These are phyloP conservation scores for Onygenales sp. DNA, from an alignment of 2,329 filamentous ascomycete species.

Conservation along the genomic window DNA sequence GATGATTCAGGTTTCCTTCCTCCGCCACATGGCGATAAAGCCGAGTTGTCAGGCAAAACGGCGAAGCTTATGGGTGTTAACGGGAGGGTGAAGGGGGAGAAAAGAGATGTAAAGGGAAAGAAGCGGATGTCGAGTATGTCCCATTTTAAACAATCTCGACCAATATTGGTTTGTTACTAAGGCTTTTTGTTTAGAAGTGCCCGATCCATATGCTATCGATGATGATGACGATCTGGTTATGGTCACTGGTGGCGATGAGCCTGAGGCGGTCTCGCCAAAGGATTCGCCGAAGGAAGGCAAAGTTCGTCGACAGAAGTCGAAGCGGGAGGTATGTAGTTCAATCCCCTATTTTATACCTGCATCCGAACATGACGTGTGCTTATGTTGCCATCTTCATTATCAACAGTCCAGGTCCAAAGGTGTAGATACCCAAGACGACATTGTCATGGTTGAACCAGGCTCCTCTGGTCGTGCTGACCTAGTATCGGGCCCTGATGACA, in stretches of 20 bases:
- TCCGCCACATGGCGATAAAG: slow-evolving; percentile 55
- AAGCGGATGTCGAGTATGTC: slow-evolving; percentile 2
- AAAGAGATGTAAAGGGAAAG: slow-evolving; percentile 21
- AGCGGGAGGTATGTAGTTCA: slow-evolving; percentile 24
- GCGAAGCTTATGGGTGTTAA: slow-evolving; percentile 63
- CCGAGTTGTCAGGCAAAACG: slow-evolving; percentile 62
- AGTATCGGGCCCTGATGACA: slow-evolving; percentile 40
- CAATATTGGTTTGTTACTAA: neutral
- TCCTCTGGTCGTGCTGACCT: slow-evolving; percentile 36
- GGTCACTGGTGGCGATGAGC: slow-evolving; percentile 40
- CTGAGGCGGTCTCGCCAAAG: slow-evolving; percentile 21
- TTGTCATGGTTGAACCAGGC: slow-evolving; percentile 45
- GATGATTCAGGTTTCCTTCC: slow-evolving; percentile 55
- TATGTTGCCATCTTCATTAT: slow-evolving; percentile 5
- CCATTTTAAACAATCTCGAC: neutral
- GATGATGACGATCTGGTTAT: slow-evolving; percentile 57
- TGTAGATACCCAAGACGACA: slow-evolving; percentile 36
- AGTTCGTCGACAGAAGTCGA: slow-evolving; percentile 23
- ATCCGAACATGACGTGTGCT: slow-evolving; percentile 4
- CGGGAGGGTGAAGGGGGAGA: slow-evolving; percentile 37
- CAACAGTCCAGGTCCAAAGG: slow-evolving; percentile 24
- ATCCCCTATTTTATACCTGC: neutral
- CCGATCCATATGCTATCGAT: slow-evolving; percentile 53
- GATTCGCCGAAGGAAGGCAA: slow-evolving; percentile 24
- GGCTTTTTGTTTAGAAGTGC: slow-evolving; percentile 18